These are phyloP conservation scores for Aspergillus sp. DNA, from an alignment of 2,329 filamentous ascomycete species.

Conservation along the genomic window DNA sequence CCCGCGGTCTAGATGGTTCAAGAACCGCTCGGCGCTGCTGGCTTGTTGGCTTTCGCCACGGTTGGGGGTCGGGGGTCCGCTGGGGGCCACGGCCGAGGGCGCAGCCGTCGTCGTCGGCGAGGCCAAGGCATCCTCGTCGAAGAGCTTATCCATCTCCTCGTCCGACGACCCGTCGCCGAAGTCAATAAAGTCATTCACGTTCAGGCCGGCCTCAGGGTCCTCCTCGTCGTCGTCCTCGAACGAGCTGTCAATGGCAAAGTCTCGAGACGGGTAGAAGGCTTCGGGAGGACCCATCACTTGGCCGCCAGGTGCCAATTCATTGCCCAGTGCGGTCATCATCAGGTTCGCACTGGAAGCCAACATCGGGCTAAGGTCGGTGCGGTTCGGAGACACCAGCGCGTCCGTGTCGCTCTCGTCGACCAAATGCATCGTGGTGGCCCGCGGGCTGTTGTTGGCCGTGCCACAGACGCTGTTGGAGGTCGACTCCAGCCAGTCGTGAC, in stretches of 20 bases:
- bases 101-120: conserved; percentile 49
- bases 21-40: conserved; percentile 50
- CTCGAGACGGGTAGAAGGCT: conserved; percentile 70
- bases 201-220: conserved; percentile 60
- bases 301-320: conserved; percentile 50
- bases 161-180: conserved; percentile 62
- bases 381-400: conserved; percentile 39
- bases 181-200: conserved; percentile 71
- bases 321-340: conserved; percentile 72
- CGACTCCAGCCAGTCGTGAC: conserved; percentile 47
- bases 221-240: conserved; percentile 63
- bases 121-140: conserved; percentile 43
- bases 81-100: conserved; percentile 36
- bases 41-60: conserved; percentile 30
- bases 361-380: conserved; percentile 51
- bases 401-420: conserved; percentile 48
- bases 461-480: conserved; percentile 42
- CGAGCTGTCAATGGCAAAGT: conserved; percentile 57
- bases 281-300: conserved; percentile 72
- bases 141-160: conserved; percentile 58
- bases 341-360: conserved; percentile 69
- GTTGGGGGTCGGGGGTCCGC: conserved; percentile 37
- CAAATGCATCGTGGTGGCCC: conserved; percentile 38
- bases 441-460: conserved; percentile 45
- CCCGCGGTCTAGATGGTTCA: conserved; percentile 68